phyloP scores from a whole-genome alignment of 495 filamentous ascomycete species.

The Penicillium cinerascens region DNA sequence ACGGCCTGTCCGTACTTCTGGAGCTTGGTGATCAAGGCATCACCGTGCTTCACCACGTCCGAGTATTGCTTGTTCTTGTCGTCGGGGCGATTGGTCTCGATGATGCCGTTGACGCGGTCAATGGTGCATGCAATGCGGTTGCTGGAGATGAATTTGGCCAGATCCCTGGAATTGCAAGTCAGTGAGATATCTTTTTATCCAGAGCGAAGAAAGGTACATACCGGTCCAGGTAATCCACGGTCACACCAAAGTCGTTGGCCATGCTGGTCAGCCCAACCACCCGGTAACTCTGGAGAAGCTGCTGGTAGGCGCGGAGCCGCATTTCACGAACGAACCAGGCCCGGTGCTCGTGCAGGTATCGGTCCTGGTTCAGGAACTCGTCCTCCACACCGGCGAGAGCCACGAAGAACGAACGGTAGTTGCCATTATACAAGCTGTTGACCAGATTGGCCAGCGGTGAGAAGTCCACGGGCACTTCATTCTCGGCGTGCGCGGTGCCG shows the following conservation, averaged over 20 bases:
- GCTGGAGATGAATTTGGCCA: constrained; percentile 94
- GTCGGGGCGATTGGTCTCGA: constrained; percentile 95
- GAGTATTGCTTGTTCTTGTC: constrained; percentile 99
- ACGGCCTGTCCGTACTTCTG: constrained; percentile 99
- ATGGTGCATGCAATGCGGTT: constrained; percentile 94
- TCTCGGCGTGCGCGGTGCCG: constrained; percentile 62
- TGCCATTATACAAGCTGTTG: constrained; percentile 83
- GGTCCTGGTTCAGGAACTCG: constrained; percentile 87
- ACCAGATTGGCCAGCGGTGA: constrained; percentile 81
- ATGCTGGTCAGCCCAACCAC: constrained; percentile 95
- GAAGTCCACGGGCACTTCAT: constrained; percentile 75
- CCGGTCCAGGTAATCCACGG: constrained; percentile 93
- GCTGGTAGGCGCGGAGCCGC: constrained; percentile 91
- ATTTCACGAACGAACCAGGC: constrained; percentile 98
- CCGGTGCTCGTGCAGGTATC: constrained; percentile 89
- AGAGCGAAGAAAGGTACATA: constrained; percentile 32
- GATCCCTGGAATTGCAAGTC: constrained; percentile 57
- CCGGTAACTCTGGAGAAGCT: constrained; percentile 94
- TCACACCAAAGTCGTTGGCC: constrained; percentile 93
- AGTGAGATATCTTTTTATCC: neutral
- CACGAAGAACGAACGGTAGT: constrained; percentile 90
- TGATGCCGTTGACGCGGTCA: constrained; percentile 94
- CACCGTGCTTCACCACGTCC: constrained; percentile 94
- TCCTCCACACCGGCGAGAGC: constrained; percentile 90
- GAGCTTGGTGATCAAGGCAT: constrained; percentile 94